Evolutionary conservation across 495 filamentous ascomycete species (phyloP).

Genomic region (Penicillium malachiteum): DNA sequence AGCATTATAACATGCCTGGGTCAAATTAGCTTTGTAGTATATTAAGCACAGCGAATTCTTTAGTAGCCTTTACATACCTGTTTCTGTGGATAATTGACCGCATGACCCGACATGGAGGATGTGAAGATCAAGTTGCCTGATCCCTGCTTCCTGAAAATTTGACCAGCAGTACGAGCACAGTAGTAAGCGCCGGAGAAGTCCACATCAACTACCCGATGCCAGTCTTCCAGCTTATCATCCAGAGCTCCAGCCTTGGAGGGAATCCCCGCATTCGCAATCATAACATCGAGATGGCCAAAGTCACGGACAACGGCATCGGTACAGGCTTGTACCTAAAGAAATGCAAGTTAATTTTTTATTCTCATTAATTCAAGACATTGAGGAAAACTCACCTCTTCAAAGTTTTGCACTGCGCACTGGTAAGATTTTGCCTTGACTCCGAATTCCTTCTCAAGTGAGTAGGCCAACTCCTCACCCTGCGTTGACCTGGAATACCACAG

Average conservation of each 20-base stretch:
- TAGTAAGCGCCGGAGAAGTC: slow-evolving; percentile 76
- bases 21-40: not conserved
- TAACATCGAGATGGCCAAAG: slow-evolving; percentile 47
- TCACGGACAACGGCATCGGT: slow-evolving; percentile 7
- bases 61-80: slow-evolving; percentile 4
- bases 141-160: slow-evolving; percentile 57
- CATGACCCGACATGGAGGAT: slow-evolving; percentile 71
- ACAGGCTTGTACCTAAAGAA: slow-evolving; percentile 6
- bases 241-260: slow-evolving; percentile 59
- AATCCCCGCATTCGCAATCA: slow-evolving; percentile 73
- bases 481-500: slow-evolving; percentile 74
- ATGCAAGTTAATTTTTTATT: not conserved
- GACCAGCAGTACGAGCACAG: slow-evolving; percentile 65
- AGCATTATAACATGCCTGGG: slow-evolving; percentile 60
- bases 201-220: slow-evolving; percentile 62
- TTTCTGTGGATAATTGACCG: slow-evolving; percentile 73
- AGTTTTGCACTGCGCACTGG: slow-evolving; percentile 8
- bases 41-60: not conserved
- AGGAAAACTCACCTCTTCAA: slow-evolving; percentile 3
- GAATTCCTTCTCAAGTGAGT: slow-evolving; percentile 63
- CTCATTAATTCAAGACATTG: not conserved
- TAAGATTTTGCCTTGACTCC: slow-evolving; percentile 61
- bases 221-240: slow-evolving; percentile 58
- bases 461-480: slow-evolving; percentile 59
- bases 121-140: slow-evolving; percentile 70